phyloP scores from a whole-genome alignment of 805 yeast species.

The Clavispora carvajalis region DNA sequence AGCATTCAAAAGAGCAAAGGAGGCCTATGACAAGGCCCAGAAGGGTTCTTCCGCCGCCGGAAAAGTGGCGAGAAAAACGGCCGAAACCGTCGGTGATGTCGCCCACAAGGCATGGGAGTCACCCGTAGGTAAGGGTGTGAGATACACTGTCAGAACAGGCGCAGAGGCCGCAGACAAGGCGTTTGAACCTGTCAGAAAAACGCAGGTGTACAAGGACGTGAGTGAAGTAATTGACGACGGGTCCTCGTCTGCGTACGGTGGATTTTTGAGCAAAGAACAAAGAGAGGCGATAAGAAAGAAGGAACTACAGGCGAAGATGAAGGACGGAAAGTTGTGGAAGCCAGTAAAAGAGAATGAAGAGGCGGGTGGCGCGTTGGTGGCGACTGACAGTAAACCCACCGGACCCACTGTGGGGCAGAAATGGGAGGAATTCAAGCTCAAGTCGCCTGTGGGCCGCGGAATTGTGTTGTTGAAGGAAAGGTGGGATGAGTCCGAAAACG shows the following conservation, averaged over 20 bases:
- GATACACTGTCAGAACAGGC: slow-evolving; percentile 74
- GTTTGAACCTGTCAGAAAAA: slow-evolving; percentile 88
- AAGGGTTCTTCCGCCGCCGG: slow-evolving; percentile 62
- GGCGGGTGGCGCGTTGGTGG: slow-evolving; percentile 77
- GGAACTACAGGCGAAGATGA: slow-evolving; percentile 48
- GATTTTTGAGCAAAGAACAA: slow-evolving; percentile 78
- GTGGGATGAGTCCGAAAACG: slow-evolving; percentile 95
- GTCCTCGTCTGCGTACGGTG: slow-evolving; percentile 84
- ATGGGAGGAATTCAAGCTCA: slow-evolving; percentile 61
- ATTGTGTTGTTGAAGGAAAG: slow-evolving; percentile 56
- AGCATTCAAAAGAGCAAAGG: slow-evolving; percentile 87
- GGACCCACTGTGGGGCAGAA: slow-evolving; percentile 62
- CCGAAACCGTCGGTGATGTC: slow-evolving; percentile 86
- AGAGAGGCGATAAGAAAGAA: slow-evolving; percentile 62
- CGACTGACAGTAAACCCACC: slow-evolving; percentile 75
- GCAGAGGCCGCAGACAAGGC: slow-evolving; percentile 86
- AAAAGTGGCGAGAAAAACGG: slow-evolving; percentile 78
- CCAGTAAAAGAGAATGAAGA: slow-evolving; percentile 73
- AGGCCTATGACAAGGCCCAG: slow-evolving; percentile 84
- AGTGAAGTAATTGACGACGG: slow-evolving; percentile 89
- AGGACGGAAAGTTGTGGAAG: slow-evolving; percentile 54
- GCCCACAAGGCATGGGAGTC: slow-evolving; percentile 96
- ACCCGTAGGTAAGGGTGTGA: slow-evolving; percentile 83
- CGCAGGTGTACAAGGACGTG: slow-evolving; percentile 84
- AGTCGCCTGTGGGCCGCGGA: slow-evolving; percentile 64